Evolutionary conservation across 495 filamentous ascomycete species (phyloP).

Genomic region (Penicillium salamii): DNA sequence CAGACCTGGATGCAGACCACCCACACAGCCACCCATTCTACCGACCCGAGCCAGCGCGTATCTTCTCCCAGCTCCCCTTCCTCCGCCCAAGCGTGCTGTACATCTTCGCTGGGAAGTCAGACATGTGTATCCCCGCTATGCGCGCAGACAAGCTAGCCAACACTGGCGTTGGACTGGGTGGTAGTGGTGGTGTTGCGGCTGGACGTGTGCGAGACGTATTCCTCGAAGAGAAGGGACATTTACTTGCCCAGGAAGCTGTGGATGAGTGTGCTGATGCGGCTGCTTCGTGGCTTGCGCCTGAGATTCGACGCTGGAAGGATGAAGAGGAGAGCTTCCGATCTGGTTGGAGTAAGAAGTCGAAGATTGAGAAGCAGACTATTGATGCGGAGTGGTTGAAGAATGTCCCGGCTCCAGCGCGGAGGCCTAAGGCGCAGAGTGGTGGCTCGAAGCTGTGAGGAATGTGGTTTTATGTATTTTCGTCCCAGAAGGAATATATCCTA

Average conservation of each 20-base stretch:
- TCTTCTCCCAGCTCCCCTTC: slow-evolving; percentile 61
- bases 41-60: slow-evolving; percentile 63
- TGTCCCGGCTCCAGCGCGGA: slow-evolving; percentile 42
- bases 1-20: slow-evolving; percentile 42
- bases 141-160: slow-evolving; percentile 42
- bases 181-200: slow-evolving; percentile 48
- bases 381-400: slow-evolving; percentile 54
- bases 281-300: slow-evolving; percentile 58
- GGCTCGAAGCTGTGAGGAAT: slow-evolving; percentile 35
- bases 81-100: slow-evolving; percentile 81
- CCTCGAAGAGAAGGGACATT: slow-evolving; percentile 68
- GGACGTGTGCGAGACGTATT: slow-evolving; percentile 69
- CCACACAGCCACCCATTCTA: slow-evolving; percentile 63
- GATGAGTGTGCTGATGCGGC: slow-evolving; percentile 60
- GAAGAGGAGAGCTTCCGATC: slow-evolving; percentile 59
- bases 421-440: slow-evolving; percentile 21
- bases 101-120: slow-evolving; percentile 67
- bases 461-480: too few relatives aligned
- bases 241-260: slow-evolving; percentile 80
- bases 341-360: slow-evolving; percentile 49
- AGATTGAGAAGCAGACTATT: slow-evolving; percentile 56
- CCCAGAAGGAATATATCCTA: too few relatives aligned
- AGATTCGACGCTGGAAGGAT: slow-evolving; percentile 61
- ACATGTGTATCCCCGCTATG: slow-evolving; percentile 55
- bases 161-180: slow-evolving; percentile 48